phyloP scores from a whole-genome alignment of 768 basidiomycete species.

The Podaxis pistillaris region DNA sequence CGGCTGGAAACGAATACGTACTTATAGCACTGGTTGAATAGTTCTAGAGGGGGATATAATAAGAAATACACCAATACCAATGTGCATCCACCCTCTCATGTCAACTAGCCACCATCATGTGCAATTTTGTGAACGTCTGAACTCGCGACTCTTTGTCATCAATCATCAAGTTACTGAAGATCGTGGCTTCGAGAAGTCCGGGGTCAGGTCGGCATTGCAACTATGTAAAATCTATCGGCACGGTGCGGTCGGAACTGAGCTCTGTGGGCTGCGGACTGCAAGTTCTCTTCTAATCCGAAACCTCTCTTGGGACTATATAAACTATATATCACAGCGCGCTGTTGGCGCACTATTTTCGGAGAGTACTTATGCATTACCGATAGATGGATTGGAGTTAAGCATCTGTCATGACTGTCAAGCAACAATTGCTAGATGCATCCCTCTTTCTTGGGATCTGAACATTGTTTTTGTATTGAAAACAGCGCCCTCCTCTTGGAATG shows the following conservation, averaged over 20 bases:
- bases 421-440: neutral
- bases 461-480: neutral
- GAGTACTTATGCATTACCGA: neutral
- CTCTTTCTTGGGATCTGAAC: neutral
- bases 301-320: neutral
- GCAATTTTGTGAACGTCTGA: neutral
- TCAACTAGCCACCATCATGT: neutral
- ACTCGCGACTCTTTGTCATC: neutral
- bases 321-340: neutral
- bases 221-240: neutral
- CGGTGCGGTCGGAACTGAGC: neutral
- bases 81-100: neutral
- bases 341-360: neutral
- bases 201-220: neutral
- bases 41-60: neutral
- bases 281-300: neutral
- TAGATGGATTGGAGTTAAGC: neutral
- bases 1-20: neutral
- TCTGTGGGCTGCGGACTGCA: neutral
- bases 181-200: neutral
- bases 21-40: neutral
- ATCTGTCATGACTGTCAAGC: neutral
- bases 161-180: neutral
- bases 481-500: neutral
- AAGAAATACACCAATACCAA: neutral